These are phyloP conservation scores for Dothiorella sarmentorum DNA, from an alignment of 2,329 filamentous ascomycete species.

Conservation along the genomic window DNA sequence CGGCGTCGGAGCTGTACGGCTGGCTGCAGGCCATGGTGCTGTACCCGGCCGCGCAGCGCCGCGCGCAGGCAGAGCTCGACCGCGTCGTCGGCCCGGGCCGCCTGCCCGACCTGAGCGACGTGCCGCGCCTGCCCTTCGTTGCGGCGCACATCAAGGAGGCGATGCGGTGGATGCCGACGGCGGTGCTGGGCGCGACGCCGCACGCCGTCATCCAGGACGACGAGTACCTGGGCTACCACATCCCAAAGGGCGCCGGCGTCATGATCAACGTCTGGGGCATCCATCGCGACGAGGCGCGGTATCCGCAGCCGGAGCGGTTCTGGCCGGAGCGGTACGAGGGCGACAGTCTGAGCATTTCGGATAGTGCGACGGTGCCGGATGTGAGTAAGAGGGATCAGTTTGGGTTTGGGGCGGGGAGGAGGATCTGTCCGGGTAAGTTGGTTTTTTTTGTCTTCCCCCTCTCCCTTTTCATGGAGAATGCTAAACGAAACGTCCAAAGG, in stretches of 20 bases:
- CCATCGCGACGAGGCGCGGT: slow-evolving; percentile 26
- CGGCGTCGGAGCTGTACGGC: slow-evolving; percentile 24
- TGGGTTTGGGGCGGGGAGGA: slow-evolving; percentile 50
- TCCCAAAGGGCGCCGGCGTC: slow-evolving; percentile 38
- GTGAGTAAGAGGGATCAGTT: slow-evolving; percentile 45
- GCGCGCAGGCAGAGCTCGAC: slow-evolving; percentile 30
- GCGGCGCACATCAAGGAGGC: slow-evolving; percentile 30
- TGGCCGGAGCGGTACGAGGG: slow-evolving; percentile 23
- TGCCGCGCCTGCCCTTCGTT: slow-evolving; percentile 27
- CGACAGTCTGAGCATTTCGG: slow-evolving; percentile 29
- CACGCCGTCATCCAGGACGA: slow-evolving; percentile 29
- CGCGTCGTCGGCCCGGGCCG: slow-evolving; percentile 26
- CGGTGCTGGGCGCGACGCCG: slow-evolving; percentile 26
- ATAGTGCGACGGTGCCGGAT: slow-evolving; percentile 36
- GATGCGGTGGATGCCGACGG: slow-evolving; percentile 32
- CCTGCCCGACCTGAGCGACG: slow-evolving; percentile 30
- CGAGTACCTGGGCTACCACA: slow-evolving; percentile 32
- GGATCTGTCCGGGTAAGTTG: slow-evolving; percentile 49
- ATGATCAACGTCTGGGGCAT: slow-evolving; percentile 36
- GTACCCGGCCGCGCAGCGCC: slow-evolving; percentile 25
- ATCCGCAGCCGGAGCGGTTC: slow-evolving; percentile 22
- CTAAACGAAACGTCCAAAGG: neutral
- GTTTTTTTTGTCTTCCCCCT: too few relatives aligned
- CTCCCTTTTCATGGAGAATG: too few relatives aligned
- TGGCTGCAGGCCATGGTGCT: slow-evolving; percentile 30